Evolutionary conservation across 2,329 filamentous ascomycete genomes (phyloP), one percentile per base, ranked within the genome.

Genomic region (Apiospora aurea): DNA sequence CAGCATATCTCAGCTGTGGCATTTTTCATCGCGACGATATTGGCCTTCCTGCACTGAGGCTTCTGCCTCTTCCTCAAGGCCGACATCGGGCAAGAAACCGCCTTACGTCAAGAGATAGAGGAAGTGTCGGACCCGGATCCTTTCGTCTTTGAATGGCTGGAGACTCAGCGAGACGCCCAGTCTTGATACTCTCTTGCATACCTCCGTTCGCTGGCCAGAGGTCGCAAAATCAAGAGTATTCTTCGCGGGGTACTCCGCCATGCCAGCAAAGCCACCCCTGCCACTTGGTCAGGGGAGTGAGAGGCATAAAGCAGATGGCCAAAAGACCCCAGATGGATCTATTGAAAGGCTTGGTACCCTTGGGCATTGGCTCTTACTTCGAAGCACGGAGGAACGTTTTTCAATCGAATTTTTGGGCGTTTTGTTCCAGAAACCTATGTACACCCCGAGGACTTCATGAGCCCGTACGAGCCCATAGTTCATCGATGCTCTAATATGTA

Each of bases 381-480:
- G 53, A 38, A 34, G 29, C 53, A 64, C 34, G 21, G 21, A 16
- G 41, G 34, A n/a, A 18, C 7, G 21, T 64, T 8, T 41, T 41
- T 24, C 18, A 11, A 14, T 64, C 34, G 10, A 10, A 64, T 21
- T 64, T 64, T 64, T 64, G 57, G 34, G 57, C 34, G 34, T 64
- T 41, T 64, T 64, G 57, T 41, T n/a, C 29, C 57, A 64, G 57
- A 64, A 64, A 41, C 4, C 34, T 64, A 64, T 64, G 29, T 64
- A 64, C 57, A 64, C 34, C 34, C 57, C 57, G 57, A 41, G 18
- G 53, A 18, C 57, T 64, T 14, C 34, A 14, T 41, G 57, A 41
- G 57, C 57, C 57, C 57, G 21, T 64, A 64, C 41, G 57, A 64
- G 57, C 57, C 57, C 34, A 41, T 64, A 41, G 57, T 41, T 41